Evolutionary conservation across 176 grass and related monocot genomes (phyloP).

Genomic region (Lolium rigidum): DNA sequence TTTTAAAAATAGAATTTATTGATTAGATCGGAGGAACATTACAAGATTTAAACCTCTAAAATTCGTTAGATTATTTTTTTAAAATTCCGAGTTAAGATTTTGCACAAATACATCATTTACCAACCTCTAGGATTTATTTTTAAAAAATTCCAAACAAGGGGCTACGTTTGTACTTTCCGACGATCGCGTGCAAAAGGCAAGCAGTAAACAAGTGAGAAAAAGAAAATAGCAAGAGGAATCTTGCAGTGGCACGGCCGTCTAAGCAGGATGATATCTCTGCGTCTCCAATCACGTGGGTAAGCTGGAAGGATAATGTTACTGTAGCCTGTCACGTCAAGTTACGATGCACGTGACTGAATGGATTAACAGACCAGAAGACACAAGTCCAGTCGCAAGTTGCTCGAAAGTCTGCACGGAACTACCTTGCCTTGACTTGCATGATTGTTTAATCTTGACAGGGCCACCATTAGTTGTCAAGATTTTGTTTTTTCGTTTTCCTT

Average conservation of each 20-base stretch:
- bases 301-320: background rate
- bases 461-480: background rate
- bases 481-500: background rate
- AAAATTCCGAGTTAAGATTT: no score
- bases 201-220: background rate
- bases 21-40: no score
- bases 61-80: no score
- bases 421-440: background rate
- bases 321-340: constrained; percentile 13
- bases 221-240: background rate
- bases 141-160: no score
- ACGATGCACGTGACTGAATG: background rate
- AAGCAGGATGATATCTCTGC: background rate
- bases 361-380: background rate
- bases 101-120: no score
- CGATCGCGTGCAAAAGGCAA: no score
- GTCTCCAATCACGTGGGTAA: constrained; percentile 35
- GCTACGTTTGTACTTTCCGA: no score
- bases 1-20: no score
- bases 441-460: background rate
- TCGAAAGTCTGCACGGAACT: background rate
- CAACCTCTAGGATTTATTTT: no score
- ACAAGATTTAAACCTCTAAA: no score
- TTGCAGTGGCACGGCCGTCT: background rate
- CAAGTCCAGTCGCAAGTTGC: background rate